Percentiles rank a stretch among this genome's conserved stretches.
phyloP scores from a whole-genome alignment of 495 filamentous ascomycete species.

The Annulohypoxylon stygium region DNA sequence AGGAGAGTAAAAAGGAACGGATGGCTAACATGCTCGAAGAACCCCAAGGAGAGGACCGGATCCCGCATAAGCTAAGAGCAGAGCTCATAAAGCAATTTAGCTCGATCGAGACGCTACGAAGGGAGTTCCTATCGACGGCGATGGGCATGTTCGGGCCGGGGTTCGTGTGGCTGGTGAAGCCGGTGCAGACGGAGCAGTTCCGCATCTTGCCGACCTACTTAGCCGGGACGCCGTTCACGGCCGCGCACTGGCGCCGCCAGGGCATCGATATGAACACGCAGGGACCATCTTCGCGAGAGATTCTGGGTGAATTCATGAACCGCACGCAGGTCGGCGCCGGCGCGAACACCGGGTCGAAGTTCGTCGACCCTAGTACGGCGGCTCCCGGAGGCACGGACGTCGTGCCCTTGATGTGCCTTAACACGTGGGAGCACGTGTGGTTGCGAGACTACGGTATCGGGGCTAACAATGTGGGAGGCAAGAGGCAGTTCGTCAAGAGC shows the following conservation, averaged over 20 bases:
- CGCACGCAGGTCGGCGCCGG: constrained; percentile 55
- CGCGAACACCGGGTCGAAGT: constrained; percentile 53
- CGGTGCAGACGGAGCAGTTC: constrained; percentile 60
- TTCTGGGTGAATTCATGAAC: constrained; percentile 35
- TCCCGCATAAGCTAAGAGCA: constrained; percentile 49
- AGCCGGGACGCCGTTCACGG: constrained; percentile 88
- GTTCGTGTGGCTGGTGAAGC: constrained; percentile 92
- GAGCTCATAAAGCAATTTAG: constrained; percentile 76
- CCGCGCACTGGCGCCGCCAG: constrained; percentile 85
- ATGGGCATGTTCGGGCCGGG: constrained; percentile 94
- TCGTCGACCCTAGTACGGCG: constrained; percentile 47
- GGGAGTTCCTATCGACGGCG: constrained; percentile 84
- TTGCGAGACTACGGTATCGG: constrained; percentile 83
- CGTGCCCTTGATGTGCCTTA: constrained; percentile 85
- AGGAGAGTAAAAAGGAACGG: neutral
- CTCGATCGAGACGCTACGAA: constrained; percentile 81
- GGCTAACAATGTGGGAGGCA: constrained; percentile 64
- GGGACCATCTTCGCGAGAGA: constrained; percentile 36
- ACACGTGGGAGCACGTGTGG: constrained; percentile 97
- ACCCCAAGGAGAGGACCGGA: constrained; percentile 32
- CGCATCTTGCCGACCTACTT: constrained; percentile 90
- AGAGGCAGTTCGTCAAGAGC: constrained; percentile 76
- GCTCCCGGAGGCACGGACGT: constrained; percentile 78
- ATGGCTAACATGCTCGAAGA: constrained; percentile 22
- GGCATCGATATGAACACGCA: constrained; percentile 82